Base-by-base conservation (phyloP, 257 asterid genomes). In the Oldenlandia corymbosa region DNA sequence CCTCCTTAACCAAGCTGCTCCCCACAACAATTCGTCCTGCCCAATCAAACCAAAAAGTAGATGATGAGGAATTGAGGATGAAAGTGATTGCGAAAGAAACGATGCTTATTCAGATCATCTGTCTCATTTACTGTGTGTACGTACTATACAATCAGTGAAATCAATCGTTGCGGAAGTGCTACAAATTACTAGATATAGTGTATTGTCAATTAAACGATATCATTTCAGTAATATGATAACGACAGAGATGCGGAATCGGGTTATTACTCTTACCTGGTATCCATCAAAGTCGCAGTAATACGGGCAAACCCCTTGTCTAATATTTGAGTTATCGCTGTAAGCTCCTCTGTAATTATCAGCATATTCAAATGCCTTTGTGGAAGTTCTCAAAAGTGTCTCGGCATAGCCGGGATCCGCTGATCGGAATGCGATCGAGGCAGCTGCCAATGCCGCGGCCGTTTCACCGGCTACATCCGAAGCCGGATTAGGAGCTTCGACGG, bases 11-110 rank as follows among this genome's bases (percentile, higher is more conserved):
- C 99, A 93, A 39, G 96, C 96, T 67, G 97, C 97, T 61, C 89
- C 97, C 99, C 99, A 93, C 50, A 93, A 77, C 88, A 93, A 75
- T 47, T 93, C 99, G 75, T 93, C 99, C 99, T 90, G 80, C 64
- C 58, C 74, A 53, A 66, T 12, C n/a, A 4, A 31, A 13, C 7
- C 27, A 64, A 36, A 6, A 30, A 34, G 13, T 45, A 31, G 41
- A 34, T 14, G 5, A 55, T 14, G n/a, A 4, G 37, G 7, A 34
- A 34, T 3, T 34, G 4, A 34, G n/a, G n/a, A n/a, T n/a, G n/a
- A n/a, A n/a, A n/a, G n/a, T n/a, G n/a, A n/a, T n/a, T n/a, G n/a
- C n/a, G n/a, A n/a, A n/a, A n/a, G n/a, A n/a, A n/a, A n/a, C n/a
- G n/a, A n/a, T n/a, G n/a, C n/a, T n/a, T n/a, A n/a, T n/a, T n/a